phyloP scores from a whole-genome alignment of 208 protist species.

The Trypanosoma mega region DNA sequence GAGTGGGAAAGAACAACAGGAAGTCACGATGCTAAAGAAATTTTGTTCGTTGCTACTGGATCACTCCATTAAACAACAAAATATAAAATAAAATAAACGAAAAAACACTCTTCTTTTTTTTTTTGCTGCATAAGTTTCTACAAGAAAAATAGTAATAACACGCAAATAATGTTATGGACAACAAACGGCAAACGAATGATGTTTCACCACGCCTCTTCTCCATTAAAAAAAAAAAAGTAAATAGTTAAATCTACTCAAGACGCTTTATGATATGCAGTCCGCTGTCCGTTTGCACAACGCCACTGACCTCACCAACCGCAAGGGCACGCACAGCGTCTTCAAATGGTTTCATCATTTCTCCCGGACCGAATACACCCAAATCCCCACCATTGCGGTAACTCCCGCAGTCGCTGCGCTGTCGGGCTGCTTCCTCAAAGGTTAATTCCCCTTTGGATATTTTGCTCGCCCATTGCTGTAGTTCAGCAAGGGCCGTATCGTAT shows the following conservation, averaged over 20 bases:
- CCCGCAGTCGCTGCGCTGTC: constrained; percentile 88
- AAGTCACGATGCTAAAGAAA: too few relatives aligned
- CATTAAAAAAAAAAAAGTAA: constrained; percentile 12
- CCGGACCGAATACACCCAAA: constrained; percentile 84
- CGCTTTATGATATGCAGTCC: constrained; percentile 93
- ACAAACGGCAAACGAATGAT: too few relatives aligned
- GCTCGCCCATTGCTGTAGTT: constrained; percentile 72
- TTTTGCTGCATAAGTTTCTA: too few relatives aligned
- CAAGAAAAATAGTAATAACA: too few relatives aligned
- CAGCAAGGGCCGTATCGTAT: constrained; percentile 67
- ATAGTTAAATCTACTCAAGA: constrained; percentile 38
- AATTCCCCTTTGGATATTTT: constrained; percentile 66
- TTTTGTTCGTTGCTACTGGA: too few relatives aligned
- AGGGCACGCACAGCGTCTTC: constrained; percentile 86
- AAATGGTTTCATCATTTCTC: constrained; percentile 94
- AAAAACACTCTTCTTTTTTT: too few relatives aligned
- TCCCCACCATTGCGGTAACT: constrained; percentile 82
- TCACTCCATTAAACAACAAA: too few relatives aligned
- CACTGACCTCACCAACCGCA: constrained; percentile 82
- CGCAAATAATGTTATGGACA: too few relatives aligned
- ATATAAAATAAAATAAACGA: too few relatives aligned
- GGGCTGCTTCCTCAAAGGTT: constrained; percentile 82
- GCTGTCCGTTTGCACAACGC: constrained; percentile 85
- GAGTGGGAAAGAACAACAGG: too few relatives aligned
- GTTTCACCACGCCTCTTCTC: too few relatives aligned